Evolutionary conservation across 441 rosid genomes (phyloP), one percentile per base, ranked within the genome.

Genomic region (Breynia disticha): DNA sequence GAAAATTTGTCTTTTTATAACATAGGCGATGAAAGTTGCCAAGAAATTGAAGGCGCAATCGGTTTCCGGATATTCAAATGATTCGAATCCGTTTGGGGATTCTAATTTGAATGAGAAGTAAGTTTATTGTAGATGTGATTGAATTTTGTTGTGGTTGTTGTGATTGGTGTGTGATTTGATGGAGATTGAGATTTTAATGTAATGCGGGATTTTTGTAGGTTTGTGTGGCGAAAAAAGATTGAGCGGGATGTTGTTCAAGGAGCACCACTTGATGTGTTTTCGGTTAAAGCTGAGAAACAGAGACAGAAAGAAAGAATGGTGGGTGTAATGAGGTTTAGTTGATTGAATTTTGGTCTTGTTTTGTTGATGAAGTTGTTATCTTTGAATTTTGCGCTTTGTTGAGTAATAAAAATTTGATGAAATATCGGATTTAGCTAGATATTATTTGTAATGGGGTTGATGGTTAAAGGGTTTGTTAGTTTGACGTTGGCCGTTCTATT

Each of bases 31-130:
- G 69, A 67, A 74, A 39, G 82, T 72, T 46, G 89, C 97, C 1
- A 91, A 86, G 80, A 88, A 86, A 61, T 70, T 86, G 75, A 91
- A 79, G 78, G 65, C 80, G 0, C 86, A 79, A 48, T 61, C 90
- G 0, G 84, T 82, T 4, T 79, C 94, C 0, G 97, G 95, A 15
- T 91, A 88, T 68, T 88, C 95, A 1, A 91, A 91, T 59, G 95
- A 85, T 72, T 91, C 94, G 0, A 91, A 91, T 57, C 98, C 98
- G 1, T 91, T 91, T 70, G 98, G 97, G n/a, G 97, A 91, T 75
- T 74, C 95, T 7, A 88, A 91, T 73, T 89, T 91, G 62, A 88
- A 78, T 51, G 88, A 88, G 67, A 78, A 71, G 98, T 91, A 70
- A 72, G 80, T 45, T 51, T 20, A 22, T 39, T 16, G 1, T 5